Evolutionary conservation across 2,329 filamentous ascomycete genomes (phyloP), one percentile per base, ranked within the genome.

Genomic region (Gliomastix tumulicola): DNA sequence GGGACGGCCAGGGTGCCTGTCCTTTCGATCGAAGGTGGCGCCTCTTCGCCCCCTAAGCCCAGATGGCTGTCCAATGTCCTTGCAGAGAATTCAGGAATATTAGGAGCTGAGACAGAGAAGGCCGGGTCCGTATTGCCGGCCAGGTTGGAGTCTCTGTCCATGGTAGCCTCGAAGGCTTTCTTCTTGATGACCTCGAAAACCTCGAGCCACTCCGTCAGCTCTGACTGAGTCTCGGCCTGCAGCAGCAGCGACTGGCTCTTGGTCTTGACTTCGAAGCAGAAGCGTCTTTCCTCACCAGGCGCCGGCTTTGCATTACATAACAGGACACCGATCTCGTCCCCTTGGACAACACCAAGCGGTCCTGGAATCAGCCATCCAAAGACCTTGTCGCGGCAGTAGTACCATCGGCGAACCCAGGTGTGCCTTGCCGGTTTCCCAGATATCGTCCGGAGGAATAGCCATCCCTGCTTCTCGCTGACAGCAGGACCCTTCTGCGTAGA

Each of bases 251-350:
- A 92, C 44, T 85, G 85, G 51, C 87, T 94, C 60, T 96, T 98
- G 3, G 92, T 98, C 68, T 97, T 98, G 51, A 98, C 84, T 60
- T 98, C 92, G 51, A 98, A 96, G 56, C 92, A 97, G 60, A 97
- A 98, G 13, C 92, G 78, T 27, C 92, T 79, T 52, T 98, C 92
- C 60, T 98, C 92, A 47, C 87, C 82, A 35, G 94, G 84, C 1
- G 89, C 88, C 15, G 89, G 88, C 50, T 90, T 87, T 34, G 92
- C 84, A 51, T 87, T 94, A 64, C 92, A 98, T 27, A 98, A 77
- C 36, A 98, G 65, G 4, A 98, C 89, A 28, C 92, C 92, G 42
- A 95, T 94, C 62, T 94, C 88, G 51, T 98, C 92, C 32, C 88
- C 94, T 57, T 97, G 90, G 48, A 97, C 79, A 17, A 98, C 92